Evolutionary conservation across 768 basidiomycete genomes (phyloP).

Genomic region (Tylopilus balloui): DNA sequence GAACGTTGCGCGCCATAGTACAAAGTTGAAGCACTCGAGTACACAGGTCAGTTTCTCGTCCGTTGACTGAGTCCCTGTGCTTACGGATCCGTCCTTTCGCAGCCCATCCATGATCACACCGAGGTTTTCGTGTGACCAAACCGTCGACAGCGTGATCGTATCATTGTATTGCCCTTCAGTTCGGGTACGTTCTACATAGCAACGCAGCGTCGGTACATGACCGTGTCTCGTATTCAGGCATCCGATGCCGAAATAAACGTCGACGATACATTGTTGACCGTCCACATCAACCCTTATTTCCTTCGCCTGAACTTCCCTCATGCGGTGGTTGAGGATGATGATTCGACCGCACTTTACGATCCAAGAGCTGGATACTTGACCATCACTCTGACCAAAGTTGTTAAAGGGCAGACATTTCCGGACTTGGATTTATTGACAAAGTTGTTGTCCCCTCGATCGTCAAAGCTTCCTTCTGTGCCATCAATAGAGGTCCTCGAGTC

Average conservation of each 20-base stretch:
- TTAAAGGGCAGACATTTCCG: constrained; percentile 60
- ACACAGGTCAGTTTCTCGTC: background rate
- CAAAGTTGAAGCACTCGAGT: background rate
- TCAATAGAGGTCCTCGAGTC: constrained; percentile 57
- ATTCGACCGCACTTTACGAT: constrained; percentile 70
- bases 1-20: background rate
- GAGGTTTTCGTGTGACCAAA: constrained; percentile 66
- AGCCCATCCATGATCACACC: constrained; percentile 66
- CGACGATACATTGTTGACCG: constrained; percentile 61
- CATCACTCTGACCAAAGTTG: constrained; percentile 66
- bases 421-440: constrained; percentile 79
- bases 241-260: constrained; percentile 77
- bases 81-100: background rate
- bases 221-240: constrained; percentile 45
- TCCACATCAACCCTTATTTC: constrained; percentile 83
- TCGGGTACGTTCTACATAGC: constrained; percentile 43
- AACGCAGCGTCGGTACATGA: constrained; percentile 13
- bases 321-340: constrained; percentile 56
- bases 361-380: constrained; percentile 74
- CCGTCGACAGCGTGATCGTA: constrained; percentile 48
- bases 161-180: constrained; percentile 69
- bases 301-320: constrained; percentile 75
- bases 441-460: constrained; percentile 62
- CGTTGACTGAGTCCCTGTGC: background rate
- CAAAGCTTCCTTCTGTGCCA: constrained; percentile 31